Evolutionary conservation across 1,284 basidiomycete species (phyloP), one percentile per base, ranked within the genome.

Genomic region (Marasmius fiardii): DNA sequence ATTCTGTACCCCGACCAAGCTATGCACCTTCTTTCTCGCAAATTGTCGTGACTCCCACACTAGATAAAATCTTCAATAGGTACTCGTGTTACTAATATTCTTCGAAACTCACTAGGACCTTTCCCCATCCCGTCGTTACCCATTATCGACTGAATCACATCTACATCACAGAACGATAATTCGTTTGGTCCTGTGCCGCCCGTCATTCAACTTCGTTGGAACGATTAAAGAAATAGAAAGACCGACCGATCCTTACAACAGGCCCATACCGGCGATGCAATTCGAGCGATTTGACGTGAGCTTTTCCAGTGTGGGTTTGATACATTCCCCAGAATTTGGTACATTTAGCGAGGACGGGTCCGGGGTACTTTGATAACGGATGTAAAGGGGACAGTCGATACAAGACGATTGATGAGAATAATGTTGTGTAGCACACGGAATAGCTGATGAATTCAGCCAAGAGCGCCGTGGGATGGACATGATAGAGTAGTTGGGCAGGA

Each of bases 311-410:
- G 10, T 54, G 3, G 14, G 52, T 26, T 21, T 54, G 43, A 16
- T 49, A 57, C 4, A 49, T 52, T 3, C 35, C 41, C 24, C 23
- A n/a, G 33, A 57, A 51, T 35, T 57, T 57, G 11, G 56, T 41
- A 7, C 49, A 18, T 34, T 49, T 53, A 37, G 48, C 39, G 14
- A 43, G n/a, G 26, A 48, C 7, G 4, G 56, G 56, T 11, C 56
- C 56, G n/a, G 56, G 56, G 34, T 53, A 33, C 18, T 53, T 43
- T 10, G 52, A n/a, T 8, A 57, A 44, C 2, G 56, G 56, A 20
- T 57, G 56, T 0, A 53, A 26, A 3, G 56, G 56, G 1, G 56
- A 57, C 20, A 57, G 24, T 20, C 56, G 56, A 43, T 57, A 57
- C 3, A 31, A 10, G 10, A 51, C 34, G 24, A 56, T 44, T 6